Conservation (phyloP, 2,329 filamentous ascomycete genomes). For the Tricladium varicosporioides region DNA sequence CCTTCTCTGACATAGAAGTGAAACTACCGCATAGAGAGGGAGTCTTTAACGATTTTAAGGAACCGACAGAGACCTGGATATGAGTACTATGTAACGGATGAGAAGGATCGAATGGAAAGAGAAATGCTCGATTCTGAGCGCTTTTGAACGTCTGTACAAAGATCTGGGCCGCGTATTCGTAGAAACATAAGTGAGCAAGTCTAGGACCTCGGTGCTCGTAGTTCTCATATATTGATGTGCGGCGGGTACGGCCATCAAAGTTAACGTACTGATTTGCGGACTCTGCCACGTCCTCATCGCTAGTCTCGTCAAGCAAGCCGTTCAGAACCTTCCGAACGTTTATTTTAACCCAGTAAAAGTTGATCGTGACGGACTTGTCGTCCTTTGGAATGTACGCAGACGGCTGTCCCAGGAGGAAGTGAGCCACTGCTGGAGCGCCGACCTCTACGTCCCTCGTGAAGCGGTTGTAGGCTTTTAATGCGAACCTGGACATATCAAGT, state of each 20-base stretch:
- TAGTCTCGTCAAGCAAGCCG: slow-evolving; percentile 5
- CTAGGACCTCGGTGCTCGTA: slow-evolving; percentile 7
- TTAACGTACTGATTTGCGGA: slow-evolving; percentile 11
- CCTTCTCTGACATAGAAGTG: slow-evolving; percentile 3
- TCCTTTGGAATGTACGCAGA: slow-evolving; percentile 10
- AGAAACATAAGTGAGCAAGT: slow-evolving; percentile 10
- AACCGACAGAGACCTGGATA: slow-evolving; percentile 12
- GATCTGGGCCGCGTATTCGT: slow-evolving; percentile 11
- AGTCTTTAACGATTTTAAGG: slow-evolving; percentile 5
- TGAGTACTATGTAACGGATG: slow-evolving; percentile 10
- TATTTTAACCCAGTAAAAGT: slow-evolving; percentile 15
- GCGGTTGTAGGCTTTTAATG: slow-evolving; percentile 12
- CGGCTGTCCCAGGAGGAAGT: slow-evolving; percentile 13
- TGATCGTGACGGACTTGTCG: slow-evolving; percentile 11
- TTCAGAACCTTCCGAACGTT: slow-evolving; percentile 9
- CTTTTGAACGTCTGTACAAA: slow-evolving; percentile 10
- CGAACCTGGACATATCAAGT: slow-evolving; percentile 15
- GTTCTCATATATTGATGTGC: slow-evolving; percentile 9
- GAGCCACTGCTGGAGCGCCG: slow-evolving; percentile 11
- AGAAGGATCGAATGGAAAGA: slow-evolving; percentile 5
- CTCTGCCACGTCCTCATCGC: slow-evolving; percentile 5
- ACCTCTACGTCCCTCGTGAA: slow-evolving; percentile 12
- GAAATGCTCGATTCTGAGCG: no score
- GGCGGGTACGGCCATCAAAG: slow-evolving; percentile 14
- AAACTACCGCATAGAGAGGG: slow-evolving; percentile 9